Percentiles rank a stretch among this genome's conserved stretches.
Conservation (phyloP, 257 asterid genomes). For the Jacaranda copaia region DNA sequence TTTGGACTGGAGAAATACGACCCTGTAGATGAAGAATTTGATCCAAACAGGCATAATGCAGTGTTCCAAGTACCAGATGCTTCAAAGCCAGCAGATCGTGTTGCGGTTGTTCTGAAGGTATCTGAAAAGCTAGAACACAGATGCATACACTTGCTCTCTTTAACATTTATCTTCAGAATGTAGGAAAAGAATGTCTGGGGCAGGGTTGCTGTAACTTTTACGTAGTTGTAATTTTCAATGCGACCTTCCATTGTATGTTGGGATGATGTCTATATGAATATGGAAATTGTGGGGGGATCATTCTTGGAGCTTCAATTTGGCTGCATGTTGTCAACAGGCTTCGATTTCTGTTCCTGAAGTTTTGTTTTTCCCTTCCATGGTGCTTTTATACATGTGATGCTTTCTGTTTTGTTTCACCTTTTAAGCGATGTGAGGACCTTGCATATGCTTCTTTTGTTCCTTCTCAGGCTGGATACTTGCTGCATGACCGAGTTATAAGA, state of each 20-base stretch:
- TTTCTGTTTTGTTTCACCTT: too few species aligned
- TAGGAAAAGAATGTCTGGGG: not conserved
- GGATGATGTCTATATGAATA: not conserved
- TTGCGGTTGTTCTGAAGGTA: slow-evolving; percentile 93
- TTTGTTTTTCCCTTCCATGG: not conserved
- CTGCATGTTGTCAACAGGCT: too few species aligned
- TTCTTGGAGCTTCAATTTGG: too few species aligned
- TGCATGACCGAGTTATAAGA: slow-evolving; percentile 80
- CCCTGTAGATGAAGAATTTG: slow-evolving; percentile 79
- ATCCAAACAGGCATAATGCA: slow-evolving; percentile 93
- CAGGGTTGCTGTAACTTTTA: not conserved
- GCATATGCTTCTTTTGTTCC: not conserved
- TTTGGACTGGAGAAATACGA: slow-evolving; percentile 77
- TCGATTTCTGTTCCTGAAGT: too few species aligned
- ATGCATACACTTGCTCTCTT: not conserved
- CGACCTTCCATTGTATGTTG: not conserved
- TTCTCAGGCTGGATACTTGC: slow-evolving; percentile 67
- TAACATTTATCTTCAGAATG: not conserved
- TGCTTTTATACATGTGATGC: not conserved
- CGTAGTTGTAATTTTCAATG: not conserved
- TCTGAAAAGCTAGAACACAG: not conserved
- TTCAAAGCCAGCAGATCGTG: slow-evolving; percentile 76
- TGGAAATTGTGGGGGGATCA: not conserved
- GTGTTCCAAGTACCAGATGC: slow-evolving; percentile 94
- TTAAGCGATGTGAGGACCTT: not conserved